Evolutionary conservation across 78 protist genomes (phyloP).

Genomic region (Diacronema lutheri): DNA sequence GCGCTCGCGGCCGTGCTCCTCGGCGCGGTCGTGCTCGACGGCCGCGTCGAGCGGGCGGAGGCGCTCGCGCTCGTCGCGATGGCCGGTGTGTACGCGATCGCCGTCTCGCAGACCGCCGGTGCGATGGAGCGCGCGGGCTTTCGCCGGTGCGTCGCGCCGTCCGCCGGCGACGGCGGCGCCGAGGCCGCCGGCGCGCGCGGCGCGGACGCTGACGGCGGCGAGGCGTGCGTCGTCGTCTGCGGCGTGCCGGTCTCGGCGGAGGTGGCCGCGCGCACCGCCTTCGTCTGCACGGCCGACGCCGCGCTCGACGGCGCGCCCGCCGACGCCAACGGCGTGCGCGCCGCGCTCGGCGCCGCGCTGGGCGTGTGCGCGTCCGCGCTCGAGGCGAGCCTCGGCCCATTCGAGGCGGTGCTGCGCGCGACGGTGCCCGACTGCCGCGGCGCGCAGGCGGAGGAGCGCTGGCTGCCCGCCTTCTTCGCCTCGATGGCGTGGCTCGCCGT

Average conservation of each 20-base stretch:
- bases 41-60: background rate
- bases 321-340: background rate
- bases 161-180: too few relatives aligned
- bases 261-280: too few relatives aligned
- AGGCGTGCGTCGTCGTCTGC: background rate
- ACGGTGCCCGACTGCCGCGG: constrained; percentile 28
- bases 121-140: background rate
- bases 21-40: constrained; percentile 16
- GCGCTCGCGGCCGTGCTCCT: constrained; percentile 9
- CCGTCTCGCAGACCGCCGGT: background rate
- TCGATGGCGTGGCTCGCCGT: constrained; percentile 33
- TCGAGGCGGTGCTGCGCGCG: background rate
- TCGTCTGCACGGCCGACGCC: too few relatives aligned
- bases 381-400: background rate
- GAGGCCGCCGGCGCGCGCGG: too few relatives aligned
- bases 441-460: background rate
- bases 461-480: background rate
- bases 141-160: too few relatives aligned
- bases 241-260: background rate
- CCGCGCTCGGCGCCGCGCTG: background rate
- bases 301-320: too few relatives aligned
- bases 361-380: background rate
- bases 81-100: constrained; percentile 22
- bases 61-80: background rate
- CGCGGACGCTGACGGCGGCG: background rate